Base-by-base conservation (phyloP, 306 rosid species). In the Cucurbita ficifolia region DNA sequence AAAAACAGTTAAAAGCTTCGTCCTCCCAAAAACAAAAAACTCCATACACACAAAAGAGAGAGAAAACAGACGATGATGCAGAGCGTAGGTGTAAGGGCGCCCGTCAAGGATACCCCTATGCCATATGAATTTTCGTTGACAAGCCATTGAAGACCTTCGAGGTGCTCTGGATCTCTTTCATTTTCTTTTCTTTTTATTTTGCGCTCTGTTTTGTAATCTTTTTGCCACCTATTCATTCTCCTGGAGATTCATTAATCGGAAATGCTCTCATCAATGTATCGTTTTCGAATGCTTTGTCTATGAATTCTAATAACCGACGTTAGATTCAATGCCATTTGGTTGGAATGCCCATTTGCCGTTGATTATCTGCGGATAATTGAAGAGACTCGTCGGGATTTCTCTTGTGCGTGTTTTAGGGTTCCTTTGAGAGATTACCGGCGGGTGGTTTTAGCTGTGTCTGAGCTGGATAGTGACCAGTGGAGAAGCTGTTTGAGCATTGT, bases 351-450 rank as follows among this genome's bases (percentile, higher is more conserved):
- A 51, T 46, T 77, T 53, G 10, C 22, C 56, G 70, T 65, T 50
- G 18, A 42, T 65, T 68, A 53, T 16, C 35, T 2, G 3, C 39
- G 55, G 48, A 45, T 73, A 62, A 67, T 68, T 76, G 29, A 36
- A 67, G 53, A 50, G 64, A 75, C 74, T 63, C 36, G 74, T 54
- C 5, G 75, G 76, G 72, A 76, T 79, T 82, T 35, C 75, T 67
- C 52, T 69, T 72, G 56, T 59, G 39, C 22, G 70, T 42, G 40
- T 79, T 76, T 68, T 85, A 86, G 88, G 90, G 92, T 89, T 85
- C 85, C 80, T 64, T 45, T 71, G 57, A 64, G 67, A 64, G 65
- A 56, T 53, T 40, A 1, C 33, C 9, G 10, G 75, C 33, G 48
- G 77, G 8, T 62, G 78, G 51, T 73, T 70, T 81, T 57, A 74